A percentile compares a stretch with the other conserved stretches of the same genome.
These are phyloP conservation scores for Fraxinus baroniana DNA, from an alignment of 305 asterid species.

Conservation along the genomic window DNA sequence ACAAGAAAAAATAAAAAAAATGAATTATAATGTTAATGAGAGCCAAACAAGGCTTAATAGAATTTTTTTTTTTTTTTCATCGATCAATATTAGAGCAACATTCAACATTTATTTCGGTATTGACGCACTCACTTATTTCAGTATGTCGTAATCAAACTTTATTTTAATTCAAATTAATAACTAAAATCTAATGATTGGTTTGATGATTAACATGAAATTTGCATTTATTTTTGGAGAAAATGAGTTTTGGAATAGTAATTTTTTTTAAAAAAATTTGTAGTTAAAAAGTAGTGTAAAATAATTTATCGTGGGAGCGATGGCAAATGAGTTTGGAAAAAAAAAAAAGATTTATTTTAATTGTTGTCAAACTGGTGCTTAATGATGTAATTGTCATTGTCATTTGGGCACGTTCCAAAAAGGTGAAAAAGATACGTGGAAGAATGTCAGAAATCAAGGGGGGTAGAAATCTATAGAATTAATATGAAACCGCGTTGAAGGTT, in stretches of 20 bases:
- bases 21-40: neutral
- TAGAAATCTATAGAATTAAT: neutral
- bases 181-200: neutral
- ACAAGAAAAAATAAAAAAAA: neutral
- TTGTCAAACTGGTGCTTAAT: neutral
- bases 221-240: neutral
- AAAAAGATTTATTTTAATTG: neutral
- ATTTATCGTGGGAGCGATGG: too few species aligned
- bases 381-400: neutral
- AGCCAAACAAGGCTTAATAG: neutral
- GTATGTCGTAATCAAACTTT: neutral
- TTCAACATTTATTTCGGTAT: neutral
- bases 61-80: too few species aligned
- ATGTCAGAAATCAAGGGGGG: neutral
- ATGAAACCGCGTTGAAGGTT: constrained; percentile 4
- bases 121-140: neutral
- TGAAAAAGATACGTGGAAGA: neutral
- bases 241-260: too few species aligned
- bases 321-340: too few species aligned
- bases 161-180: neutral
- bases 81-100: neutral
- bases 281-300: too few species aligned
- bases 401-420: neutral
- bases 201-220: neutral
- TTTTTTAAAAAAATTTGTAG: too few species aligned